These are phyloP conservation scores for Calocybe indica DNA, from an alignment of 768 basidiomycete genomes.

Conservation along the genomic window DNA sequence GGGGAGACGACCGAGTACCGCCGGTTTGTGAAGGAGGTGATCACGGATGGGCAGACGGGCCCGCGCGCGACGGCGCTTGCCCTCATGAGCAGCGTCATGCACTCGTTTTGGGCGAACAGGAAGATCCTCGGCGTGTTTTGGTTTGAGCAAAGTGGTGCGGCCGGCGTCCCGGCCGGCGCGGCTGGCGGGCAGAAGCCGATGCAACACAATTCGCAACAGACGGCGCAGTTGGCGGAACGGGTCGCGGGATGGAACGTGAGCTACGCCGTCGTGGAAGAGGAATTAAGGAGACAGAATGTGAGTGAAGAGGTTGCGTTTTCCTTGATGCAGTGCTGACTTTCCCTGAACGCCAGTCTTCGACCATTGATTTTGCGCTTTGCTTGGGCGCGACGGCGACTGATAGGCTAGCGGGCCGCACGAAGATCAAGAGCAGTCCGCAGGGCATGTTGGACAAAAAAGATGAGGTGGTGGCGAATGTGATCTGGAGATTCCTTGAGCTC, in stretches of 20 bases:
- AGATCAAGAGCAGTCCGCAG: constrained; percentile 46
- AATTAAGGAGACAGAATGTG: constrained; percentile 94
- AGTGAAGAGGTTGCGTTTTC: constrained; percentile 26
- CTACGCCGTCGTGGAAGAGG: constrained; percentile 83
- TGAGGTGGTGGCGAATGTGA: constrained; percentile 95
- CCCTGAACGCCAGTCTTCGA: constrained; percentile 67
- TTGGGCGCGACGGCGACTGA: constrained; percentile 86
- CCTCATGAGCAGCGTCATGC: constrained; percentile 73
- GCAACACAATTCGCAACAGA: constrained; percentile 71
- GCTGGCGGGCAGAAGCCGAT: constrained; percentile 41
- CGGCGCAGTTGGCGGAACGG: constrained; percentile 81
- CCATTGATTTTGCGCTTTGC: constrained; percentile 94
- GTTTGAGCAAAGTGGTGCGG: constrained; percentile 45
- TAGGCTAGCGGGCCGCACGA: constrained; percentile 76
- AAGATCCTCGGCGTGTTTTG: constrained; percentile 72
- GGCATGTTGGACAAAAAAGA: constrained; percentile 90
- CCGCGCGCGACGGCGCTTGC: constrained; percentile 90
- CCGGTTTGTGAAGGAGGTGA: constrained; percentile 91
- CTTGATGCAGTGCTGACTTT: constrained; percentile 6
- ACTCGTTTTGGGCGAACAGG: constrained; percentile 76
- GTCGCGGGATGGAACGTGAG: constrained; percentile 89
- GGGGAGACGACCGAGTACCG: constrained; percentile 94
- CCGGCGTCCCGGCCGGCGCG: constrained; percentile 30
- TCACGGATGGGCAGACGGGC: constrained; percentile 91
- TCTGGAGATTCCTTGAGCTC: constrained; percentile 96